These are phyloP conservation scores for Jatropha curcas DNA, from an alignment of 345 rosid genomes.

Conservation along the genomic window DNA sequence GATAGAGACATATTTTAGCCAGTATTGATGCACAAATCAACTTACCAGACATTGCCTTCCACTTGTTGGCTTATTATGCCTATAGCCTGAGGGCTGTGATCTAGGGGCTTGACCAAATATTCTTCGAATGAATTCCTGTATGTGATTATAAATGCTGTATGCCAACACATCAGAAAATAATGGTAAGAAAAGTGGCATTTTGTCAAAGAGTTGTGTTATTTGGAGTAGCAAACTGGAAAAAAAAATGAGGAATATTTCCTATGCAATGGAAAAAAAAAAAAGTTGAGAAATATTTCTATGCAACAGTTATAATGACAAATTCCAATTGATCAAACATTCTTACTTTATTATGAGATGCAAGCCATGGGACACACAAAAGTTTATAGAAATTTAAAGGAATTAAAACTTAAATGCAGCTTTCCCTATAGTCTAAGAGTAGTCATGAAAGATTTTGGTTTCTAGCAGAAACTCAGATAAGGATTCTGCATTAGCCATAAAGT, in stretches of 20 bases:
- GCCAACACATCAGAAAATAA: conserved; percentile 1
- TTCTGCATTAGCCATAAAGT: not conserved
- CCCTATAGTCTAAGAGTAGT: not conserved
- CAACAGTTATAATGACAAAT: not conserved
- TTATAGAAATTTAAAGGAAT: not conserved
- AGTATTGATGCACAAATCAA: not conserved
- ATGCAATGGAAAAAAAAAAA: not conserved
- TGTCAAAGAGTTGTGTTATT: not conserved
- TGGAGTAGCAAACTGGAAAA: not conserved
- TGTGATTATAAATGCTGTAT: conserved; percentile 38
- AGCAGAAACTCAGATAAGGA: not conserved
- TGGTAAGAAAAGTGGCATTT: not conserved
- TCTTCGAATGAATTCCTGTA: conserved; percentile 33
- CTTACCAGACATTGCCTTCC: conserved; percentile 21
- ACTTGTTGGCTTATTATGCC: conserved; percentile 7
- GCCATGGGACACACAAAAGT: not conserved
- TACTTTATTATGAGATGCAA: not conserved
- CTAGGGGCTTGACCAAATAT: conserved; percentile 16
- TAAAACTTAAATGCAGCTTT: not conserved
- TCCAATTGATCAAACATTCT: not conserved
- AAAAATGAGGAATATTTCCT: not conserved
- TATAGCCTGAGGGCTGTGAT: conserved; percentile 17
- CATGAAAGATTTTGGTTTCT: not conserved
- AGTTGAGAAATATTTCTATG: not conserved
- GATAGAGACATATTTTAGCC: not conserved